Percentiles rank a stretch among this genome's conserved stretches.
These are phyloP conservation scores for Ogataea siamensis DNA, from an alignment of 805 yeast genomes.

Conservation along the genomic window DNA sequence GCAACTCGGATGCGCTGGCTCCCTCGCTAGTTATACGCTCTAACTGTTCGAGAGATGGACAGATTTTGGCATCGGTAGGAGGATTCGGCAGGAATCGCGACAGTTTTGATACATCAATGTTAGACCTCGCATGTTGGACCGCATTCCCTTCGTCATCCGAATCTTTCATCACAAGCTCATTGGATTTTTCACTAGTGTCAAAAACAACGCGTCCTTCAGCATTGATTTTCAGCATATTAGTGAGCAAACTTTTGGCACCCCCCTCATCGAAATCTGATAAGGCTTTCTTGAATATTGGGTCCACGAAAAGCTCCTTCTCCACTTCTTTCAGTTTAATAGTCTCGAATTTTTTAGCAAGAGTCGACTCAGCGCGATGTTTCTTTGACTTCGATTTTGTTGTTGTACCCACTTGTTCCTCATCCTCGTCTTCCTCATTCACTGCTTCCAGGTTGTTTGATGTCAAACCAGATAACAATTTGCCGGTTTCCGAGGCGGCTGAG, in stretches of 20 bases:
- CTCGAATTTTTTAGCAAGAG: slow-evolving; percentile 41
- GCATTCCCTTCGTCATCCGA: slow-evolving; percentile 10
- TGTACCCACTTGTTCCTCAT: slow-evolving; percentile 23
- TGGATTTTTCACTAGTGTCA: slow-evolving; percentile 39
- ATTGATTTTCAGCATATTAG: slow-evolving; percentile 49
- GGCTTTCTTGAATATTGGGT: slow-evolving; percentile 57
- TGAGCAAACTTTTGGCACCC: slow-evolving; percentile 53
- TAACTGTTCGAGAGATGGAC: slow-evolving; percentile 70
- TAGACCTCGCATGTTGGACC: background rate
- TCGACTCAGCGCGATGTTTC: slow-evolving; percentile 26
- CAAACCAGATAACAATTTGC: slow-evolving; percentile 58
- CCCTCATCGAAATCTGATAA: slow-evolving; percentile 60
- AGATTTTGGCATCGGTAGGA: slow-evolving; percentile 42
- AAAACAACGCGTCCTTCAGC: slow-evolving; percentile 47
- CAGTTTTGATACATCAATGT: slow-evolving; percentile 14
- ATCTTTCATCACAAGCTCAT: slow-evolving; percentile 14
- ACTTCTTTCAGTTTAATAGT: slow-evolving; percentile 42
- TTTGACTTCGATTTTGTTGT: slow-evolving; percentile 19
- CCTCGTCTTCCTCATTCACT: slow-evolving; percentile 24
- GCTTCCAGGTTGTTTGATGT: slow-evolving; percentile 33
- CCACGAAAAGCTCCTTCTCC: slow-evolving; percentile 49
- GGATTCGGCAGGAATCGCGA: slow-evolving; percentile 22
- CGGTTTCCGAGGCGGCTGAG: slow-evolving; percentile 88
- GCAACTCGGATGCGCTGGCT: slow-evolving; percentile 25
- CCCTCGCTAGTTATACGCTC: slow-evolving; percentile 35